Conservation (phyloP, 2,329 filamentous ascomycete genomes). For the Neopestalotiopsis sp. region DNA sequence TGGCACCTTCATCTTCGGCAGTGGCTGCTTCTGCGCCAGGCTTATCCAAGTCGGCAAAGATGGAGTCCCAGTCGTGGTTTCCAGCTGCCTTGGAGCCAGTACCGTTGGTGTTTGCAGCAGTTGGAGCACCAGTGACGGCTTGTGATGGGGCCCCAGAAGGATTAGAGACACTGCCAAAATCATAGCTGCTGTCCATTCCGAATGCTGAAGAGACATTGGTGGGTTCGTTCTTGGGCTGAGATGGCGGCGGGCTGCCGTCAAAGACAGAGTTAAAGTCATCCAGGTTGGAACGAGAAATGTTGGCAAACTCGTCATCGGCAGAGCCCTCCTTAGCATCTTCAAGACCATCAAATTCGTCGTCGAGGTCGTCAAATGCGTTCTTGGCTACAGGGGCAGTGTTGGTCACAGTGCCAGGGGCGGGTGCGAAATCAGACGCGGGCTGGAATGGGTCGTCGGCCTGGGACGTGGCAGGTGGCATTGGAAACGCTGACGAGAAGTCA, state of each 20-base stretch:
- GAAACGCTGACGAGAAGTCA: conserved; percentile 38
- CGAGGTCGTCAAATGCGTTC: conserved; percentile 74
- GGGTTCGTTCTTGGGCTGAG: conserved; percentile 59
- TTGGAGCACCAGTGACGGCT: background rate
- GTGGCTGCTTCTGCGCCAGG: conserved; percentile 37
- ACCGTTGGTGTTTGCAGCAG: conserved; percentile 25
- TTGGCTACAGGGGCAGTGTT: conserved; percentile 44
- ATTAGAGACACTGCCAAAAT: conserved; percentile 56
- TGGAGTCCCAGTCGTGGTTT: conserved; percentile 89
- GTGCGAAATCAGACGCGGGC: conserved; percentile 34
- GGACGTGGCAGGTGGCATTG: conserved; percentile 38
- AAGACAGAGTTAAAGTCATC: conserved; percentile 85
- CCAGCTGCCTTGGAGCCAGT: conserved; percentile 47
- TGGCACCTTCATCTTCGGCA: conserved; percentile 28
- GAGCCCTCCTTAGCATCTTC: conserved; percentile 84
- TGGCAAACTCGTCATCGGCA: conserved; percentile 80
- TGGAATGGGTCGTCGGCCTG: conserved; percentile 38
- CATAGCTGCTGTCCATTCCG: conserved; percentile 61
- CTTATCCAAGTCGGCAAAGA: conserved; percentile 82
- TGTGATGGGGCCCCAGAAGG: conserved; percentile 34
- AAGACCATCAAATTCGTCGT: conserved; percentile 81
- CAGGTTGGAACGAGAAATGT: conserved; percentile 70
- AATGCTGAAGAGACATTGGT: conserved; percentile 48
- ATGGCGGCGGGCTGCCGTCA: conserved; percentile 68
- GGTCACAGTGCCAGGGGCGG: conserved; percentile 40